A percentile compares a stretch with the other conserved stretches of the same genome.
These are phyloP conservation scores for Cutaneotrichosporon mucoides DNA, from an alignment of 1,284 basidiomycete genomes.

Conservation along the genomic window DNA sequence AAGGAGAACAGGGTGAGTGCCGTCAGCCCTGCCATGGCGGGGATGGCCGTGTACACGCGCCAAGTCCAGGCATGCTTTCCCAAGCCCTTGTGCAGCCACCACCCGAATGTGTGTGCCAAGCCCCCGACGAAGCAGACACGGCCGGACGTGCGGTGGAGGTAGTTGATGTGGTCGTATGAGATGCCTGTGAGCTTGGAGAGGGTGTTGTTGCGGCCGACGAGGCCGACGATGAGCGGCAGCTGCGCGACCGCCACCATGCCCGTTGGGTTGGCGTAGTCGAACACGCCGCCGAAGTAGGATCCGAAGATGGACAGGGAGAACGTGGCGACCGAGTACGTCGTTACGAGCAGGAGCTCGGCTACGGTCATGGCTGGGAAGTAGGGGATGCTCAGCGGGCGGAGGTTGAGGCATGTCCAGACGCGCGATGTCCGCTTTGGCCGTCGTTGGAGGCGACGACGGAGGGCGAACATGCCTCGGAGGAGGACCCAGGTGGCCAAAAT, in stretches of 20 bases:
- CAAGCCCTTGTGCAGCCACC: conserved; percentile 17
- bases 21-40: conserved; percentile 1
- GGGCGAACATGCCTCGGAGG: background rate
- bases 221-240: conserved; percentile 58
- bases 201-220: conserved; percentile 63
- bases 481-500: background rate
- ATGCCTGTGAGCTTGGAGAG: conserved; percentile 61
- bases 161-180: conserved; percentile 56
- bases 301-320: background rate
- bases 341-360: background rate
- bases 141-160: conserved; percentile 35
- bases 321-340: background rate
- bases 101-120: conserved; percentile 32
- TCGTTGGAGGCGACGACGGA: background rate
- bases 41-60: conserved; percentile 1
- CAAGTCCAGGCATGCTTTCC: conserved; percentile 14
- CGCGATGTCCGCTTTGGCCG: background rate
- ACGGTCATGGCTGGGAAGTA: background rate
- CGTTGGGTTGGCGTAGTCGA: conserved; percentile 3
- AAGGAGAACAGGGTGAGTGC: conserved; percentile 45
- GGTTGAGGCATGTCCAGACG: background rate
- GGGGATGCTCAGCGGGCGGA: background rate
- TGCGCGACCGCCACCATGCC: conserved; percentile 49
- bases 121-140: conserved; percentile 25
- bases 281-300: conserved; percentile 1